Evolutionary conservation across 2,329 filamentous ascomycete species (phyloP).

Genomic region (Trichothecium roseum): DNA sequence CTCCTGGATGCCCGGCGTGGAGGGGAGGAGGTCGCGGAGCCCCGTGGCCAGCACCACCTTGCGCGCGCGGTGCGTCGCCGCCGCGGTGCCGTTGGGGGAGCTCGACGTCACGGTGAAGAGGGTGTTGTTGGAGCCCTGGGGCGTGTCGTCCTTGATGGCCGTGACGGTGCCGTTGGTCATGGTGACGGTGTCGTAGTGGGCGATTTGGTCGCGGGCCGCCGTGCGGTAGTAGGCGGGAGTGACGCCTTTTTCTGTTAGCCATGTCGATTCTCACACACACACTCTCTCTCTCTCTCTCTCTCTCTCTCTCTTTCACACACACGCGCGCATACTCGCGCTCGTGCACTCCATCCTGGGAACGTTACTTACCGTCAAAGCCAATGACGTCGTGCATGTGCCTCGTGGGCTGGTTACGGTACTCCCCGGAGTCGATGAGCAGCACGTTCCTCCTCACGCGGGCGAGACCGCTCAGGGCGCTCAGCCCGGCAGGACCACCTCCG

Average conservation of each 20-base stretch:
- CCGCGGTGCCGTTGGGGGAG: slow-evolving; percentile 7
- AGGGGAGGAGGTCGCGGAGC: slow-evolving; percentile 41
- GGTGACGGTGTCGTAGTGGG: slow-evolving; percentile 35
- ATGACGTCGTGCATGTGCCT: slow-evolving; percentile 52
- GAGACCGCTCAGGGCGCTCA: slow-evolving; percentile 44
- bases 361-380: slow-evolving; percentile 44
- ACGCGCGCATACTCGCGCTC: not conserved
- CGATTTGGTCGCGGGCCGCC: slow-evolving; percentile 40
- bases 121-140: slow-evolving; percentile 23
- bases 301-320: too few relatives aligned
- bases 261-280: too few relatives aligned
- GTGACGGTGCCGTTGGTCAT: too few relatives aligned
- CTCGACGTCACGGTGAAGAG: slow-evolving; percentile 30
- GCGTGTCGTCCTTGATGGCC: slow-evolving; percentile 11
- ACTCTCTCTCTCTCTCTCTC: not conserved
- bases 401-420: slow-evolving; percentile 46
- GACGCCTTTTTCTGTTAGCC: slow-evolving; percentile 30
- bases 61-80: slow-evolving; percentile 30
- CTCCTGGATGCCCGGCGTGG: slow-evolving; percentile 41
- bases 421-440: slow-evolving; percentile 46
- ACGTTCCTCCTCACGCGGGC: slow-evolving; percentile 45
- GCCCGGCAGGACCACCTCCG: slow-evolving; percentile 46
- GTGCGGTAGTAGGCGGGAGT: slow-evolving; percentile 43
- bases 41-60: slow-evolving; percentile 50
- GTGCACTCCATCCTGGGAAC: too few relatives aligned